phyloP scores from a whole-genome alignment of 768 basidiomycete genomes.

The Mycena rebaudengoi region DNA sequence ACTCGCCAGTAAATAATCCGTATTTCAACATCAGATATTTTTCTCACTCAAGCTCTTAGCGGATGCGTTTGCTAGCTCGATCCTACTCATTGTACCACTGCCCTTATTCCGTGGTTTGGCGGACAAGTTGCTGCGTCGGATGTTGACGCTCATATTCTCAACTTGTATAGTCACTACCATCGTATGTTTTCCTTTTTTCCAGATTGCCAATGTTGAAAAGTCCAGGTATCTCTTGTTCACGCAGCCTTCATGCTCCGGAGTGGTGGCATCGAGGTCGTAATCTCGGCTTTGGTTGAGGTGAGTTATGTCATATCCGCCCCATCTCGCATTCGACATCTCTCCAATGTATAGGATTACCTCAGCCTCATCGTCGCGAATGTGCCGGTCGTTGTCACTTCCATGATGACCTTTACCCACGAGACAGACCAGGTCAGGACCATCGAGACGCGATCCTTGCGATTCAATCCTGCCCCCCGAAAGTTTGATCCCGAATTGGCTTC shows the following conservation, averaged over 20 bases:
- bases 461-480: constrained; percentile 16
- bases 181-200: constrained; percentile 27
- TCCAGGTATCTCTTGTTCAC: constrained; percentile 52
- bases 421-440: neutral
- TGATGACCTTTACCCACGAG: constrained; percentile 25
- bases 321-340: neutral
- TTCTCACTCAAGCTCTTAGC: constrained; percentile 49
- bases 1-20: constrained; percentile 53
- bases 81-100: constrained; percentile 56
- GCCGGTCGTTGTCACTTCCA: constrained; percentile 46
- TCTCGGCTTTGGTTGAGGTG: constrained; percentile 56
- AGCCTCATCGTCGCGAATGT: constrained; percentile 51
- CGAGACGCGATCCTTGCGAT: neutral
- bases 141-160: constrained; percentile 61
- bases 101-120: constrained; percentile 53
- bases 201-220: neutral
- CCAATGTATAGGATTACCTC: constrained; percentile 35
- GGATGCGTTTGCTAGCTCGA: constrained; percentile 53
- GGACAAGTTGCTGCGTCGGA: constrained; percentile 46
- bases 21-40: neutral
- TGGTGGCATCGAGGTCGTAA: constrained; percentile 39
- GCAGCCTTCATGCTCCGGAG: constrained; percentile 48
- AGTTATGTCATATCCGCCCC: neutral
- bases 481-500: neutral
- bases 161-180: constrained; percentile 60